Conservation (phyloP, 192 early-diverging fungal genomes). For the Kickxella alabastrina region DNA sequence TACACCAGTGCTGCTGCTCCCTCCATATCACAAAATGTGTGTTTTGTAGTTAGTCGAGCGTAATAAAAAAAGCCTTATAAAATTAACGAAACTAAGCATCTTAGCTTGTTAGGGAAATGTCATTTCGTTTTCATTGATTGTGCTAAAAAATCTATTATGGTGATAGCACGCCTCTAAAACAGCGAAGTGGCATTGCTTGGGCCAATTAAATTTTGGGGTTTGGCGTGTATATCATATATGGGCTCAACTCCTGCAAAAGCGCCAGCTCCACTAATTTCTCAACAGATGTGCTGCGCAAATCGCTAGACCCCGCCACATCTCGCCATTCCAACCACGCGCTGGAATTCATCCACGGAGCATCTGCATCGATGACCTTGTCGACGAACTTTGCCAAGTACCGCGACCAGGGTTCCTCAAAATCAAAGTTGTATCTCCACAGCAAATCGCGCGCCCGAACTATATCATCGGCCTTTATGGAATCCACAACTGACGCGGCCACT, state of each 20-base stretch:
- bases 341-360: constrained; percentile 17
- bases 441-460: constrained; percentile 18
- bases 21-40: neutral
- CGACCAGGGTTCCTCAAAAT: constrained; percentile 27
- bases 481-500: constrained; percentile 12
- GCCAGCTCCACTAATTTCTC: neutral
- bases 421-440: constrained; percentile 4
- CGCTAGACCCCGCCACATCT: neutral
- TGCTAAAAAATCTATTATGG: too few species aligned
- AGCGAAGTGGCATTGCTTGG: neutral
- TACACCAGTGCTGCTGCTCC: neutral
- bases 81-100: too few species aligned
- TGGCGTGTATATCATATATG: neutral
- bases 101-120: too few species aligned
- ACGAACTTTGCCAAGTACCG: constrained; percentile 22
- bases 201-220: neutral
- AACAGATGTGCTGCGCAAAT: neutral
- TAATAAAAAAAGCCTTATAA: too few species aligned
- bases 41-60: too few species aligned
- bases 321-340: constrained; percentile 10
- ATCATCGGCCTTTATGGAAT: constrained; percentile 15
- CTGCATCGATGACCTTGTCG: neutral
- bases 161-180: too few species aligned
- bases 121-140: too few species aligned
- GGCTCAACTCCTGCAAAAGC: neutral